Evolutionary conservation across 140 eudicot species (phyloP).

Genomic region (Oenanthe javanica): DNA sequence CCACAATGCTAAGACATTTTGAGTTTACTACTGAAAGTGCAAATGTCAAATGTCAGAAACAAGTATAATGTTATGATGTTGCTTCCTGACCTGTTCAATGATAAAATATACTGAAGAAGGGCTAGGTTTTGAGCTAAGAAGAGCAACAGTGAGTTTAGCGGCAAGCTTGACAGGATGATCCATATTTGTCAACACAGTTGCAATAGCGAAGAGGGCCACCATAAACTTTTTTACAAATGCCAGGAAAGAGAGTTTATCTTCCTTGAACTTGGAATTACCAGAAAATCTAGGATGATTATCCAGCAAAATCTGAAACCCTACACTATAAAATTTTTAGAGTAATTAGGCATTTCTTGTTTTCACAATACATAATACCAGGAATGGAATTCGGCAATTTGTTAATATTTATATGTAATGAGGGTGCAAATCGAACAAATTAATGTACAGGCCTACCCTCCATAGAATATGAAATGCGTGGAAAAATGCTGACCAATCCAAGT

Average conservation of each 20-base stretch:
- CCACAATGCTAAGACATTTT: not conserved
- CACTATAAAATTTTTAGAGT: slow-evolving; percentile 18
- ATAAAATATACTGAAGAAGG: slow-evolving; percentile 46
- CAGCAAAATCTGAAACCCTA: slow-evolving; percentile 30
- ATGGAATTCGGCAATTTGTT: not conserved
- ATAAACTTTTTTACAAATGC: slow-evolving; percentile 34
- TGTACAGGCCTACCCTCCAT: slow-evolving; percentile 41
- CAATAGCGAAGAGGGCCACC: slow-evolving; percentile 44
- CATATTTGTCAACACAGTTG: slow-evolving; percentile 47
- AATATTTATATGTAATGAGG: not conserved
- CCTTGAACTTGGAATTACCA: slow-evolving; percentile 29
- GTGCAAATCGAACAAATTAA: not conserved
- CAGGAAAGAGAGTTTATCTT: slow-evolving; percentile 29
- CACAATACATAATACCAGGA: not conserved
- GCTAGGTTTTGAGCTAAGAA: slow-evolving; percentile 56
- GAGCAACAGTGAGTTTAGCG: slow-evolving; percentile 40
- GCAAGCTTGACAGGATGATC: slow-evolving; percentile 49
- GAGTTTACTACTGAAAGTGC: not conserved
- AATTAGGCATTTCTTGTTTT: slow-evolving; percentile 2
- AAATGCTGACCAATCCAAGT: slow-evolving; percentile 37
- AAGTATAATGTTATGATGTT: slow-evolving; percentile 17
- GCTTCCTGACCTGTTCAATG: slow-evolving; percentile 50
- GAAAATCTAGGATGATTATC: slow-evolving; percentile 26
- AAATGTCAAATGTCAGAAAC: not conserved
- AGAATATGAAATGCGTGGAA: slow-evolving; percentile 33